These are phyloP conservation scores for Phoenix dactylifera DNA, from an alignment of 176 grass and related monocot genomes.

Conservation along the genomic window DNA sequence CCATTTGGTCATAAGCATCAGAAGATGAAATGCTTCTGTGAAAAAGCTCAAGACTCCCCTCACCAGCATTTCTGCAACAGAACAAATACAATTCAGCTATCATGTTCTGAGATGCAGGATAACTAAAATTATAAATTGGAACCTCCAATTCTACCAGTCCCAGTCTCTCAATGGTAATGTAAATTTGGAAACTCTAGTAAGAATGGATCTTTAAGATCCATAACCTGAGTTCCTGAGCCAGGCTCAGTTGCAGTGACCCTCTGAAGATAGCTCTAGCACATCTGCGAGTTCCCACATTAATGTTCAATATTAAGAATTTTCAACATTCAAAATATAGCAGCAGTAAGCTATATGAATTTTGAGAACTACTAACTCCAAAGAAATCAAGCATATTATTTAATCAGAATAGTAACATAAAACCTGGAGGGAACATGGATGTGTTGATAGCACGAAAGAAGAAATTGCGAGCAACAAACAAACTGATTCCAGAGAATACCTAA, in stretches of 20 bases:
- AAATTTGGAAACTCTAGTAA: constrained; percentile 30
- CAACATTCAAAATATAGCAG: constrained; percentile 1
- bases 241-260: constrained; percentile 54
- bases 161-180: constrained; percentile 24
- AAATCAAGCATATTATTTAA: no score
- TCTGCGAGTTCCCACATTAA: constrained; percentile 78
- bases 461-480: no score
- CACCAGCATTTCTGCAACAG: constrained; percentile 75
- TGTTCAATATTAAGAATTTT: constrained; percentile 59
- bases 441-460: no score
- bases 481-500: no score
- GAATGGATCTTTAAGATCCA: constrained; percentile 31
- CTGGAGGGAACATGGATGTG: no score
- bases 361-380: no score
- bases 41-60: constrained; percentile 52
- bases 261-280: constrained; percentile 62
- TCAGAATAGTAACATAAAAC: no score
- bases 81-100: constrained; percentile 76
- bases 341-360: no score
- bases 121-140: constrained; percentile 39
- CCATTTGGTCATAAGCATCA: constrained; percentile 30
- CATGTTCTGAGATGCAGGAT: constrained; percentile 31
- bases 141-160: constrained; percentile 20
- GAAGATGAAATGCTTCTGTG: constrained; percentile 56
- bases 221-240: constrained; percentile 59